Percentiles rank a stretch among this genome's conserved stretches.
These are phyloP conservation scores for Cutaneotrichosporon cutaneum DNA, from an alignment of 1,284 basidiomycete genomes.

Conservation along the genomic window DNA sequence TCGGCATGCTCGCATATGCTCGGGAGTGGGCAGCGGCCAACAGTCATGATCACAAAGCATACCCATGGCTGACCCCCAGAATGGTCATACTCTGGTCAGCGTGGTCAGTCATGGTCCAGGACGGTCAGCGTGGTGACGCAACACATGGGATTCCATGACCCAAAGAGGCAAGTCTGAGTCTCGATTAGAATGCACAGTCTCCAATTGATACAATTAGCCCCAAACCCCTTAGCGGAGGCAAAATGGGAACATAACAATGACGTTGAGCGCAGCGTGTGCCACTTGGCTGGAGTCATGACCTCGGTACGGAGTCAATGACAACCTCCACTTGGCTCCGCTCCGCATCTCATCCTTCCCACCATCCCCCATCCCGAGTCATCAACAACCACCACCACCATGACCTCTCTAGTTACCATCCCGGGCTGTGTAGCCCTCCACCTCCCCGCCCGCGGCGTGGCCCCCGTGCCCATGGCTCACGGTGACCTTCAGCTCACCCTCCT, in stretches of 20 bases:
- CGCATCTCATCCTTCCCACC: slow-evolving; percentile 2
- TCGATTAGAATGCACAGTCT: background rate
- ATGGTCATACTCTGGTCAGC: too few species aligned
- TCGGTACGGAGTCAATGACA: background rate
- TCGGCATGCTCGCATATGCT: too few species aligned
- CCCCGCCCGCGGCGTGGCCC: slow-evolving; percentile 34
- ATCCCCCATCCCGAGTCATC: background rate
- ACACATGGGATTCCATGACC: background rate
- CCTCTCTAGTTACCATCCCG: slow-evolving; percentile 46
- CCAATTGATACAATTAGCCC: background rate
- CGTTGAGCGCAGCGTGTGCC: background rate
- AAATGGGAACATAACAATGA: background rate
- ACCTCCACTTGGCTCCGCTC: background rate
- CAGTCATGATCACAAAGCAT: background rate
- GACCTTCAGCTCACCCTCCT: slow-evolving; percentile 44
- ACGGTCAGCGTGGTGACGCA: background rate
- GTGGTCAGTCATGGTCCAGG: too few species aligned
- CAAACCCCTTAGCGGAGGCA: background rate
- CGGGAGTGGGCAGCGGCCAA: too few species aligned
- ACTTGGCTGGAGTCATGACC: background rate
- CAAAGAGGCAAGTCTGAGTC: background rate
- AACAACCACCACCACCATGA: slow-evolving; percentile 32
- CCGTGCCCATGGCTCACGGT: slow-evolving; percentile 45
- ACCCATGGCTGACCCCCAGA: background rate
- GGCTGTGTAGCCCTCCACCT: slow-evolving; percentile 41